These are phyloP conservation scores for Cyberlindnera xishuangbannaensis DNA, from an alignment of 805 yeast species.

Conservation along the genomic window DNA sequence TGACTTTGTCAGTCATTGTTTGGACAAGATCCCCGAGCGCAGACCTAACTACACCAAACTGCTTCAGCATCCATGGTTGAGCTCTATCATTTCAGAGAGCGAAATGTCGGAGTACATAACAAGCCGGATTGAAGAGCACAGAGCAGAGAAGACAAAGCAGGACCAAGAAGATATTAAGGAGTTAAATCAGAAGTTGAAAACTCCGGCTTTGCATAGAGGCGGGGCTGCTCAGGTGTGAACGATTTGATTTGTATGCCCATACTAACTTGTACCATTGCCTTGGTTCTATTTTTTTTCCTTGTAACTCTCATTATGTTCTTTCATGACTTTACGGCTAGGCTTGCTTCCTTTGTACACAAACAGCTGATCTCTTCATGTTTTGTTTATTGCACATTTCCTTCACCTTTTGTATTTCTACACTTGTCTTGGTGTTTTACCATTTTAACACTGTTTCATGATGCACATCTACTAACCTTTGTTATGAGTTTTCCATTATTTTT, in stretches of 20 bases:
- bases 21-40: conserved; percentile 72
- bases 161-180: conserved; percentile 20
- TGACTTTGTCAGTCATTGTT: conserved; percentile 69
- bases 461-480: no score
- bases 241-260: background rate
- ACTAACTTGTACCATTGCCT: no score
- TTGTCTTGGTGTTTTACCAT: no score
- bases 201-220: conserved; percentile 29
- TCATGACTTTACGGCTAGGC: no score
- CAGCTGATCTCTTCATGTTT: no score
- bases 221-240: conserved; percentile 16
- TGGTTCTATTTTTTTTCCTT: no score
- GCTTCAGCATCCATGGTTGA: conserved; percentile 81
- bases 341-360: no score
- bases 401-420: no score
- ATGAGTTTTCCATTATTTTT: no score
- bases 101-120: conserved; percentile 34
- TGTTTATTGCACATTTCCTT: no score
- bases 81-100: conserved; percentile 37
- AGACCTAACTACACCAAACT: conserved; percentile 79
- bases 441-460: no score
- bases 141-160: conserved; percentile 13
- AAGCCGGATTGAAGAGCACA: conserved; percentile 28
- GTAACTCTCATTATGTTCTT: no score
- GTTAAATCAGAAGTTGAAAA: conserved; percentile 22